Conservation (phyloP, 768 basidiomycete species). For the Pulveroboletus sp. region DNA sequence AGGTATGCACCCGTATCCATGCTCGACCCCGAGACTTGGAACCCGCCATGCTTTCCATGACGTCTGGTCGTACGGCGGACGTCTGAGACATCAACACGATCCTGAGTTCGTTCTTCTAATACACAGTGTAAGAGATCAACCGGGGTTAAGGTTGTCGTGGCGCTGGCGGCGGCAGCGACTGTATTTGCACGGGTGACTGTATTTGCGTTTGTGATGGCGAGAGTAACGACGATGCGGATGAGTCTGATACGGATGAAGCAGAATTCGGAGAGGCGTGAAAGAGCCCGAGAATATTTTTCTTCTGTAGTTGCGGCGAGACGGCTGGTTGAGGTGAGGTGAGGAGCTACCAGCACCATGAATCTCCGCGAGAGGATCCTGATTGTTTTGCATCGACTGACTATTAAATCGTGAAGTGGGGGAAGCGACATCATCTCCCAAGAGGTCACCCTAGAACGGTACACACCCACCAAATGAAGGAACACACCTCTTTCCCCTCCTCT, state of each 20-base stretch:
- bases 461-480: constrained; percentile 14
- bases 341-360: constrained; percentile 65
- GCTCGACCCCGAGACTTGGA: constrained; percentile 61
- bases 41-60: constrained; percentile 88
- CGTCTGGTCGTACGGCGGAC: constrained; percentile 70
- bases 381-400: constrained; percentile 49
- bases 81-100: constrained; percentile 89
- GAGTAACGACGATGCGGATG: constrained; percentile 33
- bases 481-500: constrained; percentile 68
- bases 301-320: constrained; percentile 44
- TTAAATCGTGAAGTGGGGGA: constrained; percentile 41
- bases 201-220: constrained; percentile 37
- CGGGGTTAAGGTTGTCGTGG: constrained; percentile 40
- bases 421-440: constrained; percentile 74
- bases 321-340: constrained; percentile 33
- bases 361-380: constrained; percentile 86
- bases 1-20: constrained; percentile 71
- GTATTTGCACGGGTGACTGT: constrained; percentile 34
- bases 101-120: constrained; percentile 86
- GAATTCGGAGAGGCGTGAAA: constrained; percentile 56
- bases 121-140: constrained; percentile 75
- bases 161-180: constrained; percentile 29
- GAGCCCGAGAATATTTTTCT: constrained; percentile 86
- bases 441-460: constrained; percentile 47
- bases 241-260: constrained; percentile 11